Percentiles rank a stretch among this genome's conserved stretches.
phyloP scores from a whole-genome alignment of 768 basidiomycete genomes.

The Tephrocybe sp. region DNA sequence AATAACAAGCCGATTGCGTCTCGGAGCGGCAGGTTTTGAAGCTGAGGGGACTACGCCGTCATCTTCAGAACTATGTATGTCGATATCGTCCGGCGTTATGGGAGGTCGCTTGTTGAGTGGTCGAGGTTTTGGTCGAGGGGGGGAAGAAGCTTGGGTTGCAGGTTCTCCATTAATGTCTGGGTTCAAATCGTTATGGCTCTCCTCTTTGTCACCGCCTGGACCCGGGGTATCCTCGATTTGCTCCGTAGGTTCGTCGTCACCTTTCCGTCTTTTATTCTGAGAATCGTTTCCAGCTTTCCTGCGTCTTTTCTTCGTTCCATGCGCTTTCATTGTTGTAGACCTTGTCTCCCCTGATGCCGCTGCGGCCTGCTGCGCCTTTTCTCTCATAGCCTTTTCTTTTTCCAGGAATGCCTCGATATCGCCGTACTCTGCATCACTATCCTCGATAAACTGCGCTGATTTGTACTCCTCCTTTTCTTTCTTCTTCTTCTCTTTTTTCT shows the following conservation, averaged over 20 bases:
- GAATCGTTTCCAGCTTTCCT: conserved; percentile 35
- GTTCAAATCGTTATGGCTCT: conserved; percentile 24
- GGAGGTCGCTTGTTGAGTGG: conserved; percentile 15
- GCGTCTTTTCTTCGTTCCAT: conserved; percentile 47
- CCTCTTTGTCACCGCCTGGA: conserved; percentile 19
- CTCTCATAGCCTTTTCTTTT: conserved; percentile 63
- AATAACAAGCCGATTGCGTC: conserved; percentile 29
- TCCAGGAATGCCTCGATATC: conserved; percentile 82
- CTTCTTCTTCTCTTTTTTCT: conserved; percentile 62
- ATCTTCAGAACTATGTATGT: background rate
- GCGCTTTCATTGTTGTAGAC: conserved; percentile 52
- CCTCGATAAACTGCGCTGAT: conserved; percentile 88
- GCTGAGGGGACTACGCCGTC: conserved; percentile 6
- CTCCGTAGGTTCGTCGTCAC: conserved; percentile 22
- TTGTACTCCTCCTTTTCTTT: conserved; percentile 68
- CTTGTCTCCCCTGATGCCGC: conserved; percentile 38
- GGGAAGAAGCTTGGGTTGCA: conserved; percentile 27
- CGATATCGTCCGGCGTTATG: background rate
- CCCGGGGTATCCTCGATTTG: conserved; percentile 15
- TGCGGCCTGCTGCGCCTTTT: conserved; percentile 46
- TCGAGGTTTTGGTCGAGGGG: conserved; percentile 42
- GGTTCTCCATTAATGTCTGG: conserved; percentile 2
- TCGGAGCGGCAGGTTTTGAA: conserved; percentile 11
- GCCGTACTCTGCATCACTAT: conserved; percentile 78
- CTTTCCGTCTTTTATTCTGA: conserved; percentile 32